phyloP scores from a whole-genome alignment of 352 stramenopile genomes.

The Globisporangium uncinulatum region DNA sequence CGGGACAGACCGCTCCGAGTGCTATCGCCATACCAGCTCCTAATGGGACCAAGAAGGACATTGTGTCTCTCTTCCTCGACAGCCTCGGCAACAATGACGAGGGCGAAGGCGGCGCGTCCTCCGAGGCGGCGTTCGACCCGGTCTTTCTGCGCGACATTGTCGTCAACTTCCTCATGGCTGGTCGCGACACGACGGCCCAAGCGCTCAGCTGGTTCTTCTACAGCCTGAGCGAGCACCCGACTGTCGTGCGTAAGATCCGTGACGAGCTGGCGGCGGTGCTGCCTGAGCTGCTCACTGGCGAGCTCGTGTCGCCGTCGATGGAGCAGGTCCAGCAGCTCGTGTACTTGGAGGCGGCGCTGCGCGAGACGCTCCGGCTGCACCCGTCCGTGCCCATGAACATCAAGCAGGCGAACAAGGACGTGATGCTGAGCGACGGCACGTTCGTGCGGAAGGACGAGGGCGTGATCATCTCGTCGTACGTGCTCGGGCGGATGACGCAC shows the following conservation, averaged over 20 bases:
- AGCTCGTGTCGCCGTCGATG: constrained; percentile 10
- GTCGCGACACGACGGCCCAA: constrained; percentile 72
- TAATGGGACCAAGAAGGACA: not conserved
- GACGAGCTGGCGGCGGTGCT: constrained; percentile 35
- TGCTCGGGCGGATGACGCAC: constrained; percentile 38
- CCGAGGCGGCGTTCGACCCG: constrained; percentile 18
- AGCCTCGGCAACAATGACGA: not conserved
- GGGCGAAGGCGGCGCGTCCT: not conserved
- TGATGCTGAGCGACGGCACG: constrained; percentile 57
- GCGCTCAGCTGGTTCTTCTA: constrained; percentile 68
- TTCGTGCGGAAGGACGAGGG: constrained; percentile 27
- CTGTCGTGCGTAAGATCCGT: constrained; percentile 38
- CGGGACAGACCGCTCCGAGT: not conserved
- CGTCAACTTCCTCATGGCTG: constrained; percentile 75
- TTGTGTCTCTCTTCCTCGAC: constrained; percentile 26
- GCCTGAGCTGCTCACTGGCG: constrained; percentile 11
- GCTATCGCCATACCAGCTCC: too few relatives aligned
- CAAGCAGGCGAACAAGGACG: constrained; percentile 28
- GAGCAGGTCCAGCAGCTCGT: constrained; percentile 23
- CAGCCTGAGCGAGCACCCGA: constrained; percentile 40
- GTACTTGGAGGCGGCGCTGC: constrained; percentile 42
- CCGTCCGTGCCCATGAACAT: constrained; percentile 40
- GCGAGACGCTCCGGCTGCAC: constrained; percentile 53
- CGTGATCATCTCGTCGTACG: constrained; percentile 41
- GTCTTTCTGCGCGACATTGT: constrained; percentile 61